These are phyloP conservation scores for Tubosaeta sp. DNA, from an alignment of 768 basidiomycete genomes.

Conservation along the genomic window DNA sequence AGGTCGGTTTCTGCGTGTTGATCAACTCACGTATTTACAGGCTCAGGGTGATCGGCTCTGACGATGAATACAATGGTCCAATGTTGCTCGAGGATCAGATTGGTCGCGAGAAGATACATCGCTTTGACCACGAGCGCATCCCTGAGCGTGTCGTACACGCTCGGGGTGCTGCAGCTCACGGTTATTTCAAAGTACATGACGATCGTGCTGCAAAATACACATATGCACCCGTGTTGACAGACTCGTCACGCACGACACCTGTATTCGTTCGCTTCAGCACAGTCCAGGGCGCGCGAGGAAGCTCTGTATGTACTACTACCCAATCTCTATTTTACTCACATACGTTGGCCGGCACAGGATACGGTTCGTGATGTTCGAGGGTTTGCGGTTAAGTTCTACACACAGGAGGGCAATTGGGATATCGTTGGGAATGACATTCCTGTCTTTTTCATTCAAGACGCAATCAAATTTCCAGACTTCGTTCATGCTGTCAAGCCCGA, in stretches of 20 bases:
- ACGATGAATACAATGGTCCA: conserved; percentile 54
- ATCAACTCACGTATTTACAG: conserved; percentile 30
- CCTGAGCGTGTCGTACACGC: conserved; percentile 79
- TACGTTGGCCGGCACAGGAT: conserved; percentile 38
- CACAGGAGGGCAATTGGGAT: conserved; percentile 83
- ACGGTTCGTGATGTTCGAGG: conserved; percentile 84
- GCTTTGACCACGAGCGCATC: conserved; percentile 87
- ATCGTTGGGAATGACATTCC: conserved; percentile 83
- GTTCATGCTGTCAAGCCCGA: conserved; percentile 85
- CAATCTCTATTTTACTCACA: background rate
- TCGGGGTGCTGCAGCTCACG: conserved; percentile 76
- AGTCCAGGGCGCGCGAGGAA: conserved; percentile 77
- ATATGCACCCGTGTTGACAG: conserved; percentile 65
- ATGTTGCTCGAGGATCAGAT: conserved; percentile 76
- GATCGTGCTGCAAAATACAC: conserved; percentile 68
- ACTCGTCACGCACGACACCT: conserved; percentile 67
- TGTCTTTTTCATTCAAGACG: conserved; percentile 78
- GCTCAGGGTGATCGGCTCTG: conserved; percentile 44
- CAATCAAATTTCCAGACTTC: conserved; percentile 82
- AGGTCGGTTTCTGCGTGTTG: conserved; percentile 1
- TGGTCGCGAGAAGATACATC: conserved; percentile 68
- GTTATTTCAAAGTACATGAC: conserved; percentile 74
- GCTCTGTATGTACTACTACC: conserved; percentile 50
- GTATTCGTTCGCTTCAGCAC: conserved; percentile 84
- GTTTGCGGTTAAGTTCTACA: conserved; percentile 82